Percentiles rank a stretch among this genome's conserved stretches.
Evolutionary conservation across 2,329 filamentous ascomycete genomes (phyloP).

Genomic region (Pseudofabraea citricarpa): DNA sequence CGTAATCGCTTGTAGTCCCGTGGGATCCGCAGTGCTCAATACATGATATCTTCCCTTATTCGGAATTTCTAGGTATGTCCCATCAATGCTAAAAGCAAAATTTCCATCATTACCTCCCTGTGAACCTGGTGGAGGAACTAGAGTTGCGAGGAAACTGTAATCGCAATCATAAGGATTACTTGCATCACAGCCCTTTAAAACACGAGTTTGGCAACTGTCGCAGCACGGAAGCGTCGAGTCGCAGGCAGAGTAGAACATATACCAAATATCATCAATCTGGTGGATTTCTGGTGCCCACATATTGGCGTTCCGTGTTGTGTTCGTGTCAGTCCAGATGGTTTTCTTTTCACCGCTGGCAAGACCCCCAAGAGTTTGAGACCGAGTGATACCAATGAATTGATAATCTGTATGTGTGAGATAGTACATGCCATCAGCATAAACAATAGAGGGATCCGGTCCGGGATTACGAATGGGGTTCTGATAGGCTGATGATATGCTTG

Average conservation of each 20-base stretch:
- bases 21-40: conserved; percentile 8
- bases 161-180: conserved; percentile 2
- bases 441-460: conserved; percentile 2
- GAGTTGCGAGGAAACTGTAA: not conserved
- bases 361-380: not conserved
- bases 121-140: not conserved
- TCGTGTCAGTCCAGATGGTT: conserved; percentile 2
- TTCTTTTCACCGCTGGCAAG: not conserved
- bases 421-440: conserved; percentile 2
- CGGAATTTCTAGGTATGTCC: conserved; percentile 6
- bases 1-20: conserved; percentile 7
- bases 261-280: conserved; percentile 15
- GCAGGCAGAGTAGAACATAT: conserved; percentile 16
- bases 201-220: conserved; percentile 7
- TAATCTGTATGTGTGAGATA: conserved; percentile 2
- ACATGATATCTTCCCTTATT: conserved; percentile 9
- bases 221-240: conserved; percentile 7
- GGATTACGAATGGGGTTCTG: conserved; percentile 1
- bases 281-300: conserved; percentile 16
- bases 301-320: conserved; percentile 2
- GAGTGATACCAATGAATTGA: not conserved
- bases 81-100: conserved; percentile 5
- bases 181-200: not conserved
- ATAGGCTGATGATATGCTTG: not conserved
- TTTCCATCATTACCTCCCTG: not conserved